phyloP scores from a whole-genome alignment of 192 early-diverging fungal species.

The Coemansia sp. region DNA sequence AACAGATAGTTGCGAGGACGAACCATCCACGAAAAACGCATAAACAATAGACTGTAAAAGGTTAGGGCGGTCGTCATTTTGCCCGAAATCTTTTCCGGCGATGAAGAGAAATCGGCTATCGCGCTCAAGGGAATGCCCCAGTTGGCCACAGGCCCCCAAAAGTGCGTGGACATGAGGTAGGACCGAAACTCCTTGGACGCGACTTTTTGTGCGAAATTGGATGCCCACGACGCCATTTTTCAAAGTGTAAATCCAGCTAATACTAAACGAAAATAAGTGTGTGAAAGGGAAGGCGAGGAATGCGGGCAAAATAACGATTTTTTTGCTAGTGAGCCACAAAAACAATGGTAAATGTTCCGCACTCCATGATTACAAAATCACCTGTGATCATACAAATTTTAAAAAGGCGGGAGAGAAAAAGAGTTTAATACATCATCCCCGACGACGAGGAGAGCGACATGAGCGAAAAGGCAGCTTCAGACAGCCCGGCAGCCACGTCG shows the following conservation, averaged over 20 bases:
- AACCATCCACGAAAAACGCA: slow-evolving; percentile 94
- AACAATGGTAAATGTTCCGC: neutral
- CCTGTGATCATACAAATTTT: neutral
- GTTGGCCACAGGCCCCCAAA: slow-evolving; percentile 64
- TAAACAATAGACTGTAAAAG: slow-evolving; percentile 88
- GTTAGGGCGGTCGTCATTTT: slow-evolving; percentile 92
- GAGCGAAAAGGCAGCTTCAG: slow-evolving; percentile 50
- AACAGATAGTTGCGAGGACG: slow-evolving; percentile 86
- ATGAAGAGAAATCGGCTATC: slow-evolving; percentile 86
- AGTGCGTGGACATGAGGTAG: slow-evolving; percentile 66
- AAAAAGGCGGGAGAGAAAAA: too few relatives aligned
- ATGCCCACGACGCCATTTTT: slow-evolving; percentile 51
- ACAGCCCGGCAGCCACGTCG: slow-evolving; percentile 14
- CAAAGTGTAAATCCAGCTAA: too few relatives aligned
- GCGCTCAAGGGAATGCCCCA: slow-evolving; percentile 97
- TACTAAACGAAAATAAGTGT: neutral
- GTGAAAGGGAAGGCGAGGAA: neutral
- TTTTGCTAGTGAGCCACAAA: slow-evolving; percentile 1
- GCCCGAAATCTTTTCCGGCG: slow-evolving; percentile 85
- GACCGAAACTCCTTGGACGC: slow-evolving; percentile 63
- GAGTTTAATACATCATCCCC: neutral
- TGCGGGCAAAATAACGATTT: neutral
- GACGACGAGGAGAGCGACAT: slow-evolving; percentile 43
- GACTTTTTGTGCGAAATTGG: slow-evolving; percentile 53
- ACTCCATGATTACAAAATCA: neutral